These are phyloP conservation scores for Blastobotrys capitulatus DNA, from an alignment of 1,139 yeast genomes.

Conservation along the genomic window DNA sequence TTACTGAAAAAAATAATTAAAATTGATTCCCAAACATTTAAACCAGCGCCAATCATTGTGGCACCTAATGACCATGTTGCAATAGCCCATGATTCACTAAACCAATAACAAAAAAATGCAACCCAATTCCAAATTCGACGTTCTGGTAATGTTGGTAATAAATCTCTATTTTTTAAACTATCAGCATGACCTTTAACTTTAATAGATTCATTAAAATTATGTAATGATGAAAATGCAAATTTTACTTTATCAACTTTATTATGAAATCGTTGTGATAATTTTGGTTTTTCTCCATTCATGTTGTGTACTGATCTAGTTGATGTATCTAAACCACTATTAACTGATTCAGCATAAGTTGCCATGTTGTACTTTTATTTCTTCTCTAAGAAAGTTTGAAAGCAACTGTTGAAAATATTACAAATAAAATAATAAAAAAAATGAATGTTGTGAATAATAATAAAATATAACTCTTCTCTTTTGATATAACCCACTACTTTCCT, in stretches of 20 bases:
- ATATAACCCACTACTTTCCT: neutral
- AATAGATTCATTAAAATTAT: constrained; percentile 11
- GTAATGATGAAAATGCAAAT: constrained; percentile 13
- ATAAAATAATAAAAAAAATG: neutral
- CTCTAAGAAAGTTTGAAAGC: too few species aligned
- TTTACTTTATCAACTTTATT: neutral
- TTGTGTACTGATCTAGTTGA: neutral
- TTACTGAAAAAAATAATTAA: constrained; percentile 14
- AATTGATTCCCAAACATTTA: constrained; percentile 15
- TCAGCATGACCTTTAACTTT: constrained; percentile 14
- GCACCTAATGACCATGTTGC: constrained; percentile 17
- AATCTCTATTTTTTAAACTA: constrained; percentile 15
- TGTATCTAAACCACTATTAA: neutral
- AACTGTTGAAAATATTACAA: too few species aligned
- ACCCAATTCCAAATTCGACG: constrained; percentile 18
- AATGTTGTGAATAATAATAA: neutral
- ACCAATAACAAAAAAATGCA: constrained; percentile 19
- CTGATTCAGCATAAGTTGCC: constrained; percentile 4
- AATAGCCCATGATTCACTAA: constrained; percentile 21
- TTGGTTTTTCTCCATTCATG: neutral
- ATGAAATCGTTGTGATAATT: neutral
- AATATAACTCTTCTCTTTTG: neutral
- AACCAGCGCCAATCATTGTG: constrained; percentile 16
- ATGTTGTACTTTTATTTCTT: too few species aligned
- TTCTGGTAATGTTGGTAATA: constrained; percentile 16